Base-by-base conservation (phyloP, 2,329 filamentous ascomycete species). In the Penicillium concentricum region DNA sequence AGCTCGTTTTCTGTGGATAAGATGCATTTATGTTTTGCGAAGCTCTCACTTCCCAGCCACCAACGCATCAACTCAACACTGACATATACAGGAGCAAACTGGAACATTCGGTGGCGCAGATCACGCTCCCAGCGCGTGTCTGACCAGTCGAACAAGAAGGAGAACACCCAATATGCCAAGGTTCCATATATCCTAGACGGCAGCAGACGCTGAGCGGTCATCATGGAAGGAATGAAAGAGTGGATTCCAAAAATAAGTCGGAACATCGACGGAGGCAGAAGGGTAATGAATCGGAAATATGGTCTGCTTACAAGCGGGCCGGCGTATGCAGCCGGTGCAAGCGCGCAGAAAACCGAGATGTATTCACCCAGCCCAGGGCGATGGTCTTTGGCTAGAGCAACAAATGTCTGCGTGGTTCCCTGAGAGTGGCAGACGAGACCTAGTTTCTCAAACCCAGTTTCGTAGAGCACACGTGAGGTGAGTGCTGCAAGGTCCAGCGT, bases 191-290 rank as follows among this genome's bases (percentile, higher is more conserved):
- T 63, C 0, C 74, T 76, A 0, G 87, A 80, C 0, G 87, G 84
- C 2, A 96, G 72, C 4, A 87, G 61, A 0, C 74, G 72, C 67
- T 94, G 91, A 82, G 93, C 91, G 6, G 81, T 82, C 87, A 96
- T 91, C 92, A 97, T 97, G 62, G 94, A 81, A 0, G 92, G 92
- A 44, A 97, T 96, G 72, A 97, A 97, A 0, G 90, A 86, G 70
- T 96, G 92, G 39, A 97, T 92, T 16, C 93, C 93, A 69, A 97
- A 97, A 64, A 95, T 83, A 22, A 91, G 69, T 1, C 90, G 82
- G 74, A 96, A 97, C 71, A 91, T 80, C 28, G 75, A 79, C 0
- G 91, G 90, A 0, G 87, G 88, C 50, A 97, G 89, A 49, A 89
- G 77, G 16, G 87, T 84, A 88, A 96, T 93, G 75, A 97, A 93